phyloP scores from a whole-genome alignment of 1,284 basidiomycete genomes.

The Porphyrellus sp. region DNA sequence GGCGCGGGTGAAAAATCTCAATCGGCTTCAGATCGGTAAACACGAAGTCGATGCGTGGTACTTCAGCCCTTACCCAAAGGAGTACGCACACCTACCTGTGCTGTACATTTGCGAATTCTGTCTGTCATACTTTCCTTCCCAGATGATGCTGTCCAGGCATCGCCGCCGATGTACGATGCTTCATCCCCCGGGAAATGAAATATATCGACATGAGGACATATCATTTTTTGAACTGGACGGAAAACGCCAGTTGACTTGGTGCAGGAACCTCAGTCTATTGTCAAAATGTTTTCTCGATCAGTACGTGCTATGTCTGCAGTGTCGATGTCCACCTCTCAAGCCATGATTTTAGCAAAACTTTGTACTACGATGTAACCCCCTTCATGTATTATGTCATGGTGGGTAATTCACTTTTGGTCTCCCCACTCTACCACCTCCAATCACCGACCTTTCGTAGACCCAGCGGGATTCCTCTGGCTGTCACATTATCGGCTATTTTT shows the following conservation, averaged over 20 bases:
- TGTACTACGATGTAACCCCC: constrained; percentile 99
- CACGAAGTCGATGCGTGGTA: constrained; percentile 99
- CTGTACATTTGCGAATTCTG: constrained; percentile 99
- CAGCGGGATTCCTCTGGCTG: constrained; percentile 88
- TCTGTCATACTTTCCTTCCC: constrained; percentile 83
- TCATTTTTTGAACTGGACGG: constrained; percentile 99
- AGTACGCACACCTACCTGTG: constrained; percentile 93
- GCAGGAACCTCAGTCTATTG: constrained; percentile 93
- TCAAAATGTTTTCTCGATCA: constrained; percentile 99
- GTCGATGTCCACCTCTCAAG: constrained; percentile 8
- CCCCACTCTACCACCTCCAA: constrained; percentile 16
- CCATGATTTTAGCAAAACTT: constrained; percentile 76
- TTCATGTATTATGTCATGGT: constrained; percentile 99
- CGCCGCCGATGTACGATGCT: constrained; percentile 87
- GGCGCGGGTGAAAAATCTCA: constrained; percentile 96
- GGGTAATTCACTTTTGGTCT: constrained; percentile 22
- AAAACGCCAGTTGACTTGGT: constrained; percentile 93
- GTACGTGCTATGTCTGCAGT: constrained; percentile 44
- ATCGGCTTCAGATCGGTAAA: constrained; percentile 93
- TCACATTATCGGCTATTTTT: constrained; percentile 97
- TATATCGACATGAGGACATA: constrained; percentile 95
- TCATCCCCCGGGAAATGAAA: constrained; percentile 99
- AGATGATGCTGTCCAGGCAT: constrained; percentile 88
- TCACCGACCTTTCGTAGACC: constrained; percentile 44
- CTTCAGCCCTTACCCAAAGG: constrained; percentile 97